phyloP scores from a whole-genome alignment of 2,329 filamentous ascomycete species.

The Botrytis pseudocinerea region DNA sequence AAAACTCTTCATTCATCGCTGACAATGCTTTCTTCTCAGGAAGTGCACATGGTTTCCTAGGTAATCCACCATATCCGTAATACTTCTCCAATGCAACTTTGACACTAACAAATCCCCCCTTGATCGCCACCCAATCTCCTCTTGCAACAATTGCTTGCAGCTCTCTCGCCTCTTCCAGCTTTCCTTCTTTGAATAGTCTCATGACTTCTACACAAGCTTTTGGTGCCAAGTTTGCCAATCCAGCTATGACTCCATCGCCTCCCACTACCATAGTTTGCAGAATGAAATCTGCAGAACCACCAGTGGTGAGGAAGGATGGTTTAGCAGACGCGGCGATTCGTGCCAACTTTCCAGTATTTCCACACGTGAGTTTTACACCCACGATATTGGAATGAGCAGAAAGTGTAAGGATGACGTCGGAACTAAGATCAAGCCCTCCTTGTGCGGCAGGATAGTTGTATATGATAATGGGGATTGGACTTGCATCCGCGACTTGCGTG shows the following conservation, averaged over 20 bases:
- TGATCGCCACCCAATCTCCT: conserved; percentile 66
- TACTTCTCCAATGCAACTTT: conserved; percentile 61
- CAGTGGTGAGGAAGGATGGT: background rate
- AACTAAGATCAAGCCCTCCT: conserved; percentile 48
- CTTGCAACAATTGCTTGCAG: conserved; percentile 61
- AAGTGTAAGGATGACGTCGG: conserved; percentile 41
- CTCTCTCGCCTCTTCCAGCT: conserved; percentile 56
- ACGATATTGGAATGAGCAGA: conserved; percentile 42
- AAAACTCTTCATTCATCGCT: conserved; percentile 10
- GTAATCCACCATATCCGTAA: conserved; percentile 61
- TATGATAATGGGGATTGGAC: conserved; percentile 47
- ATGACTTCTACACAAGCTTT: conserved; percentile 58
- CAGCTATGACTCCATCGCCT: conserved; percentile 18
- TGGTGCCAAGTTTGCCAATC: conserved; percentile 21
- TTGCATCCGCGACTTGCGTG: conserved; percentile 44
- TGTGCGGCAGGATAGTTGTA: conserved; percentile 51
- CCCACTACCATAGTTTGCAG: conserved; percentile 18
- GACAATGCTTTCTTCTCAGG: conserved; percentile 2
- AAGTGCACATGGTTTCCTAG: conserved; percentile 51
- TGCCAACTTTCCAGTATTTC: conserved; percentile 47
- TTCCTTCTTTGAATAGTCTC: conserved; percentile 57
- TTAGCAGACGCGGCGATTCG: conserved; percentile 40
- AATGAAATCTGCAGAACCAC: conserved; percentile 19
- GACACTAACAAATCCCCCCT: conserved; percentile 64
- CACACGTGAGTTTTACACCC: conserved; percentile 44